These are phyloP conservation scores for Chenopodium formosanum DNA, from an alignment of 148 eudicot genomes.

Conservation along the genomic window DNA sequence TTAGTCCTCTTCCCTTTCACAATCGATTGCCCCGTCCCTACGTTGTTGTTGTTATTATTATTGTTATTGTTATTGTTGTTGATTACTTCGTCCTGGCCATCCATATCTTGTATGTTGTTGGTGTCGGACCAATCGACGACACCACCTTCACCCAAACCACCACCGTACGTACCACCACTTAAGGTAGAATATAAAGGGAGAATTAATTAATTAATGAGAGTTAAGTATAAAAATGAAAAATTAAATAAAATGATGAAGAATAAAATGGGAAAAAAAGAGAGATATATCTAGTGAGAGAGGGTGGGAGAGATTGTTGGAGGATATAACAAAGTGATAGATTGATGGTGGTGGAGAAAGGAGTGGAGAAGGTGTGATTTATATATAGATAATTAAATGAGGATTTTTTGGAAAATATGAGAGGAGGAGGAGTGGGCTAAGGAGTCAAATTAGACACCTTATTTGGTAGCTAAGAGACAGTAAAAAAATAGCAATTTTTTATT, in stretches of 20 bases:
- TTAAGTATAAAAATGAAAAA: not conserved
- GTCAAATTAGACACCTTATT: constrained; percentile 28
- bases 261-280: not conserved
- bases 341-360: constrained; percentile 31
- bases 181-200: not conserved
- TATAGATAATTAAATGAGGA: constrained; percentile 20
- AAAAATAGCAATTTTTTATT: not conserved
- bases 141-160: not conserved
- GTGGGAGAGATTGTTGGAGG: constrained; percentile 7
- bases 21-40: constrained; percentile 16
- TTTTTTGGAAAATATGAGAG: constrained; percentile 13
- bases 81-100: constrained; percentile 28
- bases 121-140: not conserved
- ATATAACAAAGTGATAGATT: constrained; percentile 16
- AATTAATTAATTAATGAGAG: not conserved
- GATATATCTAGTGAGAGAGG: not conserved
- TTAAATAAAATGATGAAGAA: not conserved
- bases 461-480: constrained; percentile 16
- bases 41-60: not conserved
- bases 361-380: constrained; percentile 19
- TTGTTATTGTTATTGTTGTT: not conserved
- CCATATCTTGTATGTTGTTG: constrained; percentile 11
- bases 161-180: not conserved
- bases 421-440: constrained; percentile 31
- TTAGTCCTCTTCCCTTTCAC: constrained; percentile 47